Evolutionary conservation across 441 rosid genomes (phyloP).

Genomic region (Pelargonium australe): DNA sequence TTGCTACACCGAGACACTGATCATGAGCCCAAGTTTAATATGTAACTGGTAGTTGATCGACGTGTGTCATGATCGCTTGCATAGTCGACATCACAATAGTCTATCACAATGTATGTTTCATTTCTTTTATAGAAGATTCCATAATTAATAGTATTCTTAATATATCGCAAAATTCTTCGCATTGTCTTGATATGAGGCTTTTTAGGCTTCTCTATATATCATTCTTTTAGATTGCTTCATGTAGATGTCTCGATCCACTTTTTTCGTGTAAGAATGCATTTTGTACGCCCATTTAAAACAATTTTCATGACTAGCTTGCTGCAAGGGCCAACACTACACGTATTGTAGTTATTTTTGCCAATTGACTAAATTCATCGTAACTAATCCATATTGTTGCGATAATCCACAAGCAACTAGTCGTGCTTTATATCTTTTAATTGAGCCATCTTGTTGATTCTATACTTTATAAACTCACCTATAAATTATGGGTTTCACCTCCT

Average conservation of each 20-base stretch:
- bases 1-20: conserved; percentile 11
- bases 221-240: too few relatives aligned
- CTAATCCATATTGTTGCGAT: conserved; percentile 8
- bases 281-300: conserved; percentile 1
- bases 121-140: conserved; percentile 5
- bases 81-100: conserved; percentile 13
- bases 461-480: too few relatives aligned
- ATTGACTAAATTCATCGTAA: too few relatives aligned
- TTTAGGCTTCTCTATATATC: conserved; percentile 11
- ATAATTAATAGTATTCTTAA: conserved; percentile 9
- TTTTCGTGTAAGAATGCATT: too few relatives aligned
- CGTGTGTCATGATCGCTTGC: neutral
- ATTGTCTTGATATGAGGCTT: conserved; percentile 6
- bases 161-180: conserved; percentile 11
- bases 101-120: neutral
- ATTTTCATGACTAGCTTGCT: neutral
- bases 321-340: neutral
- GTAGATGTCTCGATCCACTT: too few relatives aligned
- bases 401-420: conserved; percentile 5
- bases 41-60: conserved; percentile 5
- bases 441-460: too few relatives aligned
- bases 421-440: conserved; percentile 9
- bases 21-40: neutral
- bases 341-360: too few relatives aligned
- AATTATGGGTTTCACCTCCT: too few relatives aligned